Evolutionary conservation across 331 rosid species (phyloP), one percentile per base, ranked within the genome.

Genomic region (Malus hybrid): DNA sequence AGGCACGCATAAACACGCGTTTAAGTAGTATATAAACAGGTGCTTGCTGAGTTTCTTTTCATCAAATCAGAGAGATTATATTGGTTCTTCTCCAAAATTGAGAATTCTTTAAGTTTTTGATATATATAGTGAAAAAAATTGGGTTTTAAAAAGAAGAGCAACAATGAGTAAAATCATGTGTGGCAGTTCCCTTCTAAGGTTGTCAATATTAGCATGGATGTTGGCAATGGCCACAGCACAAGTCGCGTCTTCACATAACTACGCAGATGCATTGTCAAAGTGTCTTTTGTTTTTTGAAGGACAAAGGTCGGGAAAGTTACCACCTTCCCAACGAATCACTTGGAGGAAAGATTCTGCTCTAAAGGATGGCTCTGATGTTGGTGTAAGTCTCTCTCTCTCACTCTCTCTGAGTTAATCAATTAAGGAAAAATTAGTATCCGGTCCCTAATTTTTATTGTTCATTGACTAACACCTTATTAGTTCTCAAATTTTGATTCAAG

Each of bases 241-340:
- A 70, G 42, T 12, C 6, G 20, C 4, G 62, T 27, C 46, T 29
- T 50, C 64, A 12, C 80, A 63, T 39, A 46, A 78, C 52, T 71
- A 78, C 27, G 34, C 46, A 10, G 55, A 78, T 28, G 82, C 82
- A 11, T 56, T 78, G 57, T 70, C 60, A 6, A 78, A 78, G 73
- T 48, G 73, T 52, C 55, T 78, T 65, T 54, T 78, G 61, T 71
- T 71, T 34, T 78, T 72, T 22, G 77, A 78, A 78, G 77, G 82
- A 33, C 73, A 78, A 55, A 52, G 82, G 60, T 65, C 82, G 7
- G 82, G 77, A 28, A 55, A 14, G 33, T 32, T 78, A 16, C 73
- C 77, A 8, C 14, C 61, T 27, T 6, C 66, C 2, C 82, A 71
- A 24, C 48, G 68, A n/a, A 44, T 65, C 29, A 52, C 72, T 20